These are phyloP conservation scores for Anthracocystis walkeri DNA, from an alignment of 1,284 basidiomycete species.

Conservation along the genomic window DNA sequence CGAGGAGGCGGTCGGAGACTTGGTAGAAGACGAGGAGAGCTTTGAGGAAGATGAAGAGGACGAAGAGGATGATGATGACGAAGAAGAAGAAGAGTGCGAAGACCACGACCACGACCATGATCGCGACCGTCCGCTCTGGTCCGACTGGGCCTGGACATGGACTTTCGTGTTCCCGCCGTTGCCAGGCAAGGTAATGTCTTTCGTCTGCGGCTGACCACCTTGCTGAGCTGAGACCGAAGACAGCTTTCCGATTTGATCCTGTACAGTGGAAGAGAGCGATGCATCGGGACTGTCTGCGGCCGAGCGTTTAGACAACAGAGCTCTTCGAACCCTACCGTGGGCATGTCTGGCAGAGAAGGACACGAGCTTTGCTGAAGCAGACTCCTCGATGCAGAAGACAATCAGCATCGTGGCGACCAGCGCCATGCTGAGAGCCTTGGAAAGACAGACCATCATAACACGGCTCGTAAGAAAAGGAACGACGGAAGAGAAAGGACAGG, in stretches of 20 bases:
- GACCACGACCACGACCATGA: constrained; percentile 43
- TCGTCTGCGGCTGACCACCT: constrained; percentile 11
- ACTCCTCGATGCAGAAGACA: background rate
- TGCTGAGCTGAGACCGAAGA: constrained; percentile 14
- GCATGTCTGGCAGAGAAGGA: background rate
- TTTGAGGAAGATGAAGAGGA: background rate
- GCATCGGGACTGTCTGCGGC: constrained; percentile 8
- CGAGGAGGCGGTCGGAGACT: background rate
- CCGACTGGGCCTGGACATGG: constrained; percentile 19
- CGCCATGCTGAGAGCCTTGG: constrained; percentile 21
- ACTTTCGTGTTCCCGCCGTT: constrained; percentile 3
- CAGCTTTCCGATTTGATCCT: constrained; percentile 22
- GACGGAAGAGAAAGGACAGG: constrained; percentile 1
- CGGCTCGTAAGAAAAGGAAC: background rate
- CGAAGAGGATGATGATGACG: constrained; percentile 8
- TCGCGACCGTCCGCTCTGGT: constrained; percentile 10
- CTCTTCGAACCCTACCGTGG: constrained; percentile 6
- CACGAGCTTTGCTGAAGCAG: constrained; percentile 11
- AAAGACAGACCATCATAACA: constrained; percentile 11
- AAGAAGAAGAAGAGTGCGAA: constrained; percentile 26
- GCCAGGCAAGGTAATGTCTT: constrained; percentile 8
- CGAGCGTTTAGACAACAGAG: constrained; percentile 13
- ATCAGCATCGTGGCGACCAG: constrained; percentile 32
- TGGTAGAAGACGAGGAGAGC: constrained; percentile 7
- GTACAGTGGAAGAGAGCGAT: background rate